Evolutionary conservation across 139 green algal species (phyloP), one percentile per base, ranked within the genome.

Genomic region (Nannochloris sp.): DNA sequence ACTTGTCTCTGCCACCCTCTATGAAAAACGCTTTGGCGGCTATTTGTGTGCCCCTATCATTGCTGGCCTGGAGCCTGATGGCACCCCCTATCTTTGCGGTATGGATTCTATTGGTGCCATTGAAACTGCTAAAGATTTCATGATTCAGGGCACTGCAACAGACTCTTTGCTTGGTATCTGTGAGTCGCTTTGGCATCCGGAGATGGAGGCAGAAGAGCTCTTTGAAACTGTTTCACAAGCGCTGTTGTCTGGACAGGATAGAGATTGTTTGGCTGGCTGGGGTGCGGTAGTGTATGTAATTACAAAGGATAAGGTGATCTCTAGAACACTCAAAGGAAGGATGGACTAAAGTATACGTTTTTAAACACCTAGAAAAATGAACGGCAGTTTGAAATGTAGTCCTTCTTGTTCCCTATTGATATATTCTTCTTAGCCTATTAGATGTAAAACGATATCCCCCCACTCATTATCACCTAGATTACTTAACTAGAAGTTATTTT

Each of bases 41-140:
- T 99, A 98, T 80, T 98, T 97, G 64, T 74, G 70, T 4, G 83
- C 87, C 42, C 95, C 95, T 13, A 87, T 99, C 8, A 92, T 99
- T 42, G 94, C 90, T 8, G 95, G 95, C 0, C 66, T 99, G 55
- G 87, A 99, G 48, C 56, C 79, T 2, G 90, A 97, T 51, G 83
- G 79, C 45, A 92, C 74, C 37, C 91, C 94, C 5, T 98, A 92
- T 80, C 77, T 99, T 31, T 91, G 76, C 42, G 90, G 90, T 46
- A 99, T 95, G 87, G 94, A 99, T 79, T 84, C 85, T 36, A 93
- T 99, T 39, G 94, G 94, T 2, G 94, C 94, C 1, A 85, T 92
- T 45, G 90, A 97, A 76, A 92, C 83, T 4, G 83, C 90, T 33
- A 90, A 92, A 58, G 90, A 99, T 80, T 99, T 99, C 60, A 96